Conservation (phyloP, 495 filamentous ascomycete species). For the Schizothecium vesticola region DNA sequence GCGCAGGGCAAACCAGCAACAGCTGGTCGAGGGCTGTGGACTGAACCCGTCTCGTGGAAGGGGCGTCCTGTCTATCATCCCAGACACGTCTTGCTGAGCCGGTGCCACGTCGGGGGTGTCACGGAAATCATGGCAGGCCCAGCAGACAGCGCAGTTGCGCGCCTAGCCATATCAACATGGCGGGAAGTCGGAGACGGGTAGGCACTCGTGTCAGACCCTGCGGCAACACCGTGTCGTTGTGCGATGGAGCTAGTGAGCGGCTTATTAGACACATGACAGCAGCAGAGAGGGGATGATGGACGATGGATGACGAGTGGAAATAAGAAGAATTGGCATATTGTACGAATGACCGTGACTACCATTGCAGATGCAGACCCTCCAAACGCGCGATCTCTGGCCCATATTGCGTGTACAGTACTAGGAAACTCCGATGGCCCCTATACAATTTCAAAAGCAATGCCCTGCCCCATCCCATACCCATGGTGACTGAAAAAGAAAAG, state of each 20-base stretch:
- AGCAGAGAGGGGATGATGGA: neutral
- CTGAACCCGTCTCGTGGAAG: neutral
- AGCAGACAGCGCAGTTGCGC: neutral
- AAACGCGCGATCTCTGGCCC: conserved; percentile 16
- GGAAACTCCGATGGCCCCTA: conserved; percentile 28
- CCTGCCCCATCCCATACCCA: conserved; percentile 15
- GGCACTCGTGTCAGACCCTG: neutral
- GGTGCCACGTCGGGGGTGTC: neutral
- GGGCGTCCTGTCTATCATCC: neutral
- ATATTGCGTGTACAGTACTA: conserved; percentile 39
- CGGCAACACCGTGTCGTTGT: neutral
- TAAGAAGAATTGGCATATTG: conserved; percentile 10
- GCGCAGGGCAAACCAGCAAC: neutral
- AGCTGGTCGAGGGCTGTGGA: neutral
- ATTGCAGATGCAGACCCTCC: conserved; percentile 21
- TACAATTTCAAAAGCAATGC: conserved; percentile 21
- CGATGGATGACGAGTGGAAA: neutral
- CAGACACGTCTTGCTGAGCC: neutral
- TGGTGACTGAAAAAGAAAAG: conserved; percentile 11
- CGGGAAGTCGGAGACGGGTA: neutral
- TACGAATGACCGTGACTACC: conserved; percentile 15
- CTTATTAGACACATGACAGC: neutral
- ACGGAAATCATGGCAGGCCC: neutral
- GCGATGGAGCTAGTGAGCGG: neutral
- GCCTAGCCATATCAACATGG: neutral